Evolutionary conservation across 73 alveolate genomes (phyloP), one percentile per base, ranked within the genome.

Genomic region (Urostyla sp.): DNA sequence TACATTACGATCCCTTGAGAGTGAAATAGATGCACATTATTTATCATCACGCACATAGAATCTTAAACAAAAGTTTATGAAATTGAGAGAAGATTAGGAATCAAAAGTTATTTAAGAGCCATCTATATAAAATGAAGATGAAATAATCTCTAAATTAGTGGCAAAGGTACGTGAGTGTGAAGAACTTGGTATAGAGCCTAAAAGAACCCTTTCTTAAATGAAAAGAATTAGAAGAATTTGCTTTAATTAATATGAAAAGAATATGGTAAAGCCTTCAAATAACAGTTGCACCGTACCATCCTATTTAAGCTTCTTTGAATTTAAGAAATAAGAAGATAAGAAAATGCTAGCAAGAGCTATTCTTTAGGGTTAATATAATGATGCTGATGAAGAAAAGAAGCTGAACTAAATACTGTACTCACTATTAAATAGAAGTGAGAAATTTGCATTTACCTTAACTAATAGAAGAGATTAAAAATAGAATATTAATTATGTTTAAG

Each of bases 151-250:
- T n/a, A n/a, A n/a, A n/a, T n/a, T n/a, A n/a, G n/a, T n/a, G n/a
- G n/a, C n/a, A n/a, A n/a, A n/a, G n/a, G n/a, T n/a, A n/a, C n/a
- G n/a, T n/a, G n/a, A n/a, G n/a, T n/a, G n/a, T 30, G 58, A 63
- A 23, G 8, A 35, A 3, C 2, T 28, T 2, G 79, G 79, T 3
- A 43, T 37, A 43, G 60, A 43, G 23, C 79, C 79, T 27, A 21
- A 46, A 4, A 34, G 79, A 23, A 63, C 79, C 8, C 10, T 63
- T 11, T 63, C 79, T 5, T 43, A 60, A 40, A 16, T 63, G 40
- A 0, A 63, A 60, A 63, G 79, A 63, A 46, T 63, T 23, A 63
- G 79, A 40, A 5, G 44, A 16, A 63, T 63, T 40, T 21, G 61
- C 10, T 63, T 28, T 10, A 60, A 63, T 1, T 13, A 63, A 13